phyloP scores from a whole-genome alignment of 169 alveolate genomes.

The Pseudocohnilembus persalinus region DNA sequence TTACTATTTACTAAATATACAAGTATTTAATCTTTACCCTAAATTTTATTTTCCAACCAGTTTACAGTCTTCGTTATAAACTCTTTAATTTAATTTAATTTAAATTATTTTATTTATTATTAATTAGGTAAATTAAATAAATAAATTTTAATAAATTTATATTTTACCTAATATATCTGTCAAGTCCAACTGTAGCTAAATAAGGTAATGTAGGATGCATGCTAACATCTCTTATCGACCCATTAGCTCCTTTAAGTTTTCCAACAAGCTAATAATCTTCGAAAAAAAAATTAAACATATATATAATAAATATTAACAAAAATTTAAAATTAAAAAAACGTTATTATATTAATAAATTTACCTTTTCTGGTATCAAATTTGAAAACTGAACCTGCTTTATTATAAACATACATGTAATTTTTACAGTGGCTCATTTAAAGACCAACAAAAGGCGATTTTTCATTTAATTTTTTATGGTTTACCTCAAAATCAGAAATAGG shows the following conservation, averaged over 20 bases:
- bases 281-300: too few relatives aligned
- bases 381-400: conserved; percentile 2
- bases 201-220: conserved; percentile 24
- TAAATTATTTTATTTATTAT: neutral
- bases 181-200: conserved; percentile 25
- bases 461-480: neutral
- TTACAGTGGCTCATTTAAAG: conserved; percentile 5
- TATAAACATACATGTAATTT: conserved; percentile 17
- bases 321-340: too few relatives aligned
- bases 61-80: neutral
- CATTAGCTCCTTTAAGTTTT: conserved; percentile 5
- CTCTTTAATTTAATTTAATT: neutral
- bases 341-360: neutral
- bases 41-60: conserved; percentile 4
- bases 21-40: neutral
- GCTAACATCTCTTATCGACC: neutral
- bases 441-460: conserved; percentile 10
- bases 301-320: too few relatives aligned
- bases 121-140: neutral
- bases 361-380: conserved; percentile 29
- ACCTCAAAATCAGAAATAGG: conserved; percentile 1
- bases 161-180: conserved; percentile 19
- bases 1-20: neutral
- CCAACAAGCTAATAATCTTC: conserved; percentile 4
- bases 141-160: neutral